A percentile compares a stretch with the other conserved stretches of the same genome.
phyloP scores from a whole-genome alignment of 257 asterid genomes.

The Ajuga chamaepitys region DNA sequence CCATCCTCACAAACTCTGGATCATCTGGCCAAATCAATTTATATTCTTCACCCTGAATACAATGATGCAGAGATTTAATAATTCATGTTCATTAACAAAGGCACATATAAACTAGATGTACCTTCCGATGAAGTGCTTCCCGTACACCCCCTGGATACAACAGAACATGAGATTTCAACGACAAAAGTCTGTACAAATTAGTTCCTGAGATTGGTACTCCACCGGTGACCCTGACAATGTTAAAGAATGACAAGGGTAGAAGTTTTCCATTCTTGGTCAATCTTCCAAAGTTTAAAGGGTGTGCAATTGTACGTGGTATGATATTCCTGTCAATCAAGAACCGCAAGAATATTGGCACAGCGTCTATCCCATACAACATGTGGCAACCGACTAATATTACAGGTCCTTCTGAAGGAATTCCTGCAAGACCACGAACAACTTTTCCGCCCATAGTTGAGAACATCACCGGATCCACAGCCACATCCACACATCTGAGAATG shows the following conservation, averaged over 20 bases:
- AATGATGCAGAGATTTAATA: neutral
- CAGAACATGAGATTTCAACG: conserved; percentile 60
- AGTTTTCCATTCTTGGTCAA: conserved; percentile 39
- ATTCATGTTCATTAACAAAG: neutral
- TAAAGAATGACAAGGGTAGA: conserved; percentile 44
- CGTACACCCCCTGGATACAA: conserved; percentile 90
- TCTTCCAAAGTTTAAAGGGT: conserved; percentile 51
- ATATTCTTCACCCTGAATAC: conserved; percentile 76
- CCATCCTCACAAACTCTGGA: conserved; percentile 88
- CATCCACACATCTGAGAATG: conserved; percentile 41
- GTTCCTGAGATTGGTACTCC: conserved; percentile 84
- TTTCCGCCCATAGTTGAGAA: conserved; percentile 68
- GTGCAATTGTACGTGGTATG: conserved; percentile 65
- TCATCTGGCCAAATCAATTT: conserved; percentile 85
- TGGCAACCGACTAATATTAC: conserved; percentile 75
- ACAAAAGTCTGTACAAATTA: conserved; percentile 63
- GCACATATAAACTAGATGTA: conserved; percentile 9
- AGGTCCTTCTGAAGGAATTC: conserved; percentile 82
- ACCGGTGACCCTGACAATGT: conserved; percentile 54
- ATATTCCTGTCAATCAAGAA: conserved; percentile 58
- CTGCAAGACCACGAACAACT: conserved; percentile 58
- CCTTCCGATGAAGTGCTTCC: conserved; percentile 94
- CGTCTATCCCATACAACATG: conserved; percentile 76
- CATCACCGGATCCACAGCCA: conserved; percentile 55
- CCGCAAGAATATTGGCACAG: conserved; percentile 47